A percentile compares a stretch with the other conserved stretches of the same genome.
Conservation (phyloP, 2,329 filamentous ascomycete genomes). For the Colletotrichum incanum region DNA sequence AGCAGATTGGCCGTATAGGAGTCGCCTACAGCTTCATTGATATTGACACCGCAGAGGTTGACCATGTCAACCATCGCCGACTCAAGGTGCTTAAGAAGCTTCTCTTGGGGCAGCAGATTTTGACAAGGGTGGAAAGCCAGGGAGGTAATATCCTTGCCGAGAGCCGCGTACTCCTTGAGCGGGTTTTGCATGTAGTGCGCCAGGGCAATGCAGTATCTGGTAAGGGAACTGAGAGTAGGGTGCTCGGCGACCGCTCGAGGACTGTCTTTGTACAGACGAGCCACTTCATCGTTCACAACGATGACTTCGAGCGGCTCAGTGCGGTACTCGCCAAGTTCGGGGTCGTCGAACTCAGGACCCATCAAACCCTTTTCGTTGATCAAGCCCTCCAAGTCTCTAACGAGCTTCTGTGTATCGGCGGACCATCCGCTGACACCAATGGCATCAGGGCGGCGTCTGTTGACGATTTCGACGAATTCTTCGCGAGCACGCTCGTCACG, state of each 20-base stretch:
- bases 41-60: constrained; percentile 94
- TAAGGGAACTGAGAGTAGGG: constrained; percentile 83
- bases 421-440: constrained; percentile 91
- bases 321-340: constrained; percentile 81
- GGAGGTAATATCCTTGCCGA: constrained; percentile 90
- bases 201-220: constrained; percentile 90
- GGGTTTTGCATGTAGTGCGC: constrained; percentile 96
- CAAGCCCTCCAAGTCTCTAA: constrained; percentile 84
- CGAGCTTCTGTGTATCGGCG: constrained; percentile 87
- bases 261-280: constrained; percentile 95
- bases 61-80: constrained; percentile 99
- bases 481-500: constrained; percentile 78
- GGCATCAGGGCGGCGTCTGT: constrained; percentile 88
- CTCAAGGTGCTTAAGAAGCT: constrained; percentile 88
- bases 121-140: constrained; percentile 93
- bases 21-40: constrained; percentile 91
- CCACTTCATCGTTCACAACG: constrained; percentile 96
- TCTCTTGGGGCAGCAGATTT: constrained; percentile 88
- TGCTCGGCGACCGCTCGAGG: constrained; percentile 84
- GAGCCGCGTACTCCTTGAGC: constrained; percentile 94
- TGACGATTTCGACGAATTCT: constrained; percentile 84
- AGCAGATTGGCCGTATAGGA: constrained; percentile 88
- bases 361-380: constrained; percentile 84
- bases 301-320: constrained; percentile 89
- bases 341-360: constrained; percentile 86